phyloP scores from a whole-genome alignment of 805 yeast genomes.

The Metschnikowia koreensis region DNA sequence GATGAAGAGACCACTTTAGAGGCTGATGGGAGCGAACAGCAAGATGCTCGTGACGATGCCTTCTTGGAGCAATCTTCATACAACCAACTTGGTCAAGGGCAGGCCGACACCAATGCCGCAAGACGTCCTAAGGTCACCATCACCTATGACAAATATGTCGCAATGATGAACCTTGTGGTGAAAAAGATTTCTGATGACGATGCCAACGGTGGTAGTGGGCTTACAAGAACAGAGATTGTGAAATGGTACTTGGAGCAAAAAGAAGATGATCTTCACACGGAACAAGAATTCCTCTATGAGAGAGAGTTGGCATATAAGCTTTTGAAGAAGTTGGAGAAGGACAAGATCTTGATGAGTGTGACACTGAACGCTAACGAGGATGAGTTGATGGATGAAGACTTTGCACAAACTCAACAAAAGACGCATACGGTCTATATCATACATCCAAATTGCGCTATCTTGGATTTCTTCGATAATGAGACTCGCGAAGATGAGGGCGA shows the following conservation, averaged over 20 bases:
- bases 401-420: conserved; percentile 8
- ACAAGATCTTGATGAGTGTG: conserved; percentile 69
- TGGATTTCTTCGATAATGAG: conserved; percentile 54
- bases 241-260: conserved; percentile 77
- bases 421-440: conserved; percentile 37
- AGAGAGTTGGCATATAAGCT: conserved; percentile 74
- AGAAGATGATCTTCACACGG: conserved; percentile 69
- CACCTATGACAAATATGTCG: conserved; percentile 81
- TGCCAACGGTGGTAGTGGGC: conserved; percentile 52
- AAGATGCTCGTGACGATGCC: background rate
- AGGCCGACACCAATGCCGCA: conserved; percentile 1
- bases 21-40: conserved; percentile 15
- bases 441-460: conserved; percentile 83
- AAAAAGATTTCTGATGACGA: conserved; percentile 56
- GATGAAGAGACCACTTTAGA: conserved; percentile 18
- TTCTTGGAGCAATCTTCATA: conserved; percentile 1
- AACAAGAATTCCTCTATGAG: conserved; percentile 68
- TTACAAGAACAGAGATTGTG: conserved; percentile 66
- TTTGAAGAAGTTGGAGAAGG: conserved; percentile 77
- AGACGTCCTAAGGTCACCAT: conserved; percentile 42
- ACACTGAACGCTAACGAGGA: conserved; percentile 35
- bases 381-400: conserved; percentile 14
- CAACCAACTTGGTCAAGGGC: background rate
- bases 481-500: conserved; percentile 10
- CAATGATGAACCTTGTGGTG: conserved; percentile 79